Base-by-base conservation (phyloP, 2,329 filamentous ascomycete species). In the Nigrospora sphaerica region DNA sequence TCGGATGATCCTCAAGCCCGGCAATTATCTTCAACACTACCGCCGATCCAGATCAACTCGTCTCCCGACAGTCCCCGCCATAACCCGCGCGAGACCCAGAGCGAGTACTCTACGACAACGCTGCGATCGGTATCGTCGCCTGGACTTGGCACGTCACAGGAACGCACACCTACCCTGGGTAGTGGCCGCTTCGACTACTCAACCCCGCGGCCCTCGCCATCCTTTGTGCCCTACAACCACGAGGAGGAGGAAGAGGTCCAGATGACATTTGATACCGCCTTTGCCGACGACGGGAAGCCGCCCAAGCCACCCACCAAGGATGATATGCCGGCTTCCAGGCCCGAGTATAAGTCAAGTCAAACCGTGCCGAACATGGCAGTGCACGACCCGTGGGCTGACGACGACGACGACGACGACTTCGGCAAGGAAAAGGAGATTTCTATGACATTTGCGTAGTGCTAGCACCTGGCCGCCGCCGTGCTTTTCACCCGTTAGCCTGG, bases 1-100 rank as follows among this genome's bases (percentile, higher is more conserved):
- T 54, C 57, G 16, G 56, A 65, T 18, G 44, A 76, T 46, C 55
- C 83, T 40, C 73, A 80, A 62, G 81, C 95, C 53, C 85, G 82
- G 60, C 88, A 97, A 67, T 79, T 96, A 49, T 79, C 93, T 65
- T 90, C 86, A 42, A 96, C 91, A 2, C 71, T 96, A 19, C 91
- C 92, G 39, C 88, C 91, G 0, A 95, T 96, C 78, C 93, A 89
- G 62, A 77, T 96, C 47, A 79, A 85, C 50, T 58, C 66, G 1
- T 52, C 63, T 1, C 62, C 68, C n/a, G 50, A 53, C 6, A 61
- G 56, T 28, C 59, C 61, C 23, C 54, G 66, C 16, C 59, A 63
- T 36, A 56, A 48, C 3, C 55, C 76, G 17, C 68, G 71, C 41
- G 71, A 71, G 54, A 71, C 71, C 3, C 71, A 68, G 60, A 78